A percentile compares a stretch with the other conserved stretches of the same genome.
These are phyloP conservation scores for Fusarium papillatum DNA, from an alignment of 2,329 filamentous ascomycete genomes.

Conservation along the genomic window DNA sequence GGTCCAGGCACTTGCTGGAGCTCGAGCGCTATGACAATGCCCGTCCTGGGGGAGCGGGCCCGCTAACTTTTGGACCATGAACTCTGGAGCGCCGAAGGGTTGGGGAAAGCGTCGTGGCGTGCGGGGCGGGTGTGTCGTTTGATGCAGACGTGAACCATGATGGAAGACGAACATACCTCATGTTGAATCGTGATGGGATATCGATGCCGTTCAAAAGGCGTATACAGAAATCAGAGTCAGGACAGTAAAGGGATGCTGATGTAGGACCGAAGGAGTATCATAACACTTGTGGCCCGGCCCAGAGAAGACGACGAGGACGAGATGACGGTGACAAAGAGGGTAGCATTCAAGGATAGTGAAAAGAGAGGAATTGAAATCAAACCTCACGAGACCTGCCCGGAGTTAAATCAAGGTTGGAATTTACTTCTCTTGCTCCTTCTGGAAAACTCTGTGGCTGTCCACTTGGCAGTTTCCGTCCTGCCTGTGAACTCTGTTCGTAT, in stretches of 20 bases:
- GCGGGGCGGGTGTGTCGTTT: constrained; percentile 15
- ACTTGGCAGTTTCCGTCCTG: constrained; percentile 7
- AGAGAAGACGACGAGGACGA: not conserved
- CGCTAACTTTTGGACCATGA: constrained; percentile 26
- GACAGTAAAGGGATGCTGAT: not conserved
- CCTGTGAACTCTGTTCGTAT: not conserved
- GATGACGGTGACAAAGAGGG: not conserved
- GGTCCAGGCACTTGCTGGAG: constrained; percentile 27
- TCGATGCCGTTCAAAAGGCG: not conserved
- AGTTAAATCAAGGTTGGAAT: not conserved
- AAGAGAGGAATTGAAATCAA: not conserved
- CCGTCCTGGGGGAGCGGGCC: constrained; percentile 21
- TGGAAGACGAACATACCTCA: constrained; percentile 32
- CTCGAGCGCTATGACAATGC: constrained; percentile 5
- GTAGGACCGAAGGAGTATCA: not conserved
- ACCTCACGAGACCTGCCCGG: not conserved
- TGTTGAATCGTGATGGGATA: constrained; percentile 6
- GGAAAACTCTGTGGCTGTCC: not conserved
- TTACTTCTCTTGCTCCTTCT: constrained; percentile 2
- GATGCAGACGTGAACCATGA: constrained; percentile 3
- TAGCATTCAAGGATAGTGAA: not conserved
- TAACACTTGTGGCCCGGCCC: not conserved
- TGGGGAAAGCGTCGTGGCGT: constrained; percentile 23
- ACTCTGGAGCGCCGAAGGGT: not conserved
- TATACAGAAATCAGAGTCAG: not conserved